Evolutionary conservation across 768 basidiomycete genomes (phyloP), one percentile per base, ranked within the genome.

Genomic region (Rhodocollybia butyracea): DNA sequence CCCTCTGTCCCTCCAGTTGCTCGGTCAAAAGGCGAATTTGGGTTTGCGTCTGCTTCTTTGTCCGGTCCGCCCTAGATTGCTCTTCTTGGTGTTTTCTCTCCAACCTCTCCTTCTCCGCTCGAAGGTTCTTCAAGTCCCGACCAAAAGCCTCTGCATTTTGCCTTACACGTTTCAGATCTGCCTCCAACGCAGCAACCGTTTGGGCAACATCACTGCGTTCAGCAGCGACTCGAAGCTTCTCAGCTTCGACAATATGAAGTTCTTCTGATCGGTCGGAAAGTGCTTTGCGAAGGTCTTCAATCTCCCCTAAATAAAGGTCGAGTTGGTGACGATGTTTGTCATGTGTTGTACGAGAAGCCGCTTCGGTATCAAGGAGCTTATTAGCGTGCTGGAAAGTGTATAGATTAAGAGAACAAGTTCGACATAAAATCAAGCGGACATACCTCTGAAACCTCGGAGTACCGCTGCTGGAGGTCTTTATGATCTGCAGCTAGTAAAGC

Each of bases 131-230:
- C 56, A 96, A 68, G 67, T 95, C 92, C 17, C 80, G 80, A 17
- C 90, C 89, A 63, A 94, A 88, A 6, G 77, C 78, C 59, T 89
- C 87, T 0, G 91, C 91, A 57, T 92, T 88, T 47, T 79, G 76
- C 54, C 83, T 79, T 17, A 96, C 89, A 8, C 89, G 84, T 55
- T 75, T 75, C 22, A 96, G 76, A 64, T 95, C 92, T 4, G 80
- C 73, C 62, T 94, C 87, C 30, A 95, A 76, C 0, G 66, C 67
- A 4, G 81, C 77, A n/a, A 94, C 85, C 3, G 82, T 87, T 39
- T 74, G 76, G 0, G 81, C 78, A 55, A 92, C 82, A 58, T 84
- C 83, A 47, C 70, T 80, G 65, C 84, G 87, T 73, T 87, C 89
- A 2, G 75, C 72, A 19, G 73, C 74, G 57, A 85, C 78, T 41